Evolutionary conservation across 495 filamentous ascomycete species (phyloP).

Genomic region (Penicillium ucsense): DNA sequence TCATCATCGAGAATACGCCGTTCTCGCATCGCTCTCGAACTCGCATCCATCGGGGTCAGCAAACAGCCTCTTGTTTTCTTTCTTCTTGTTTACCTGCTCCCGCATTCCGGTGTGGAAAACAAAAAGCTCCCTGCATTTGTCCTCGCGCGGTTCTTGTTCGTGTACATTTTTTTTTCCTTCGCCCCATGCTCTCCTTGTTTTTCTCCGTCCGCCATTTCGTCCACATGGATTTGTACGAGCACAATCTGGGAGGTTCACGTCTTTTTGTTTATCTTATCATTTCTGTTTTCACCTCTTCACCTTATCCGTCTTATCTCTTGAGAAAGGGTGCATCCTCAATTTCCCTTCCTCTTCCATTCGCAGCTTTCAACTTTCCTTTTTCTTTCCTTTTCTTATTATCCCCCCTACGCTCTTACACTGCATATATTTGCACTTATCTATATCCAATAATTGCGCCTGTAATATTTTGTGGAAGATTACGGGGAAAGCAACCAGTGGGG

Average conservation of each 20-base stretch:
- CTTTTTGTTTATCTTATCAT: conserved; percentile 10
- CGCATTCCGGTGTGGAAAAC: no score
- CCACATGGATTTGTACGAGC: conserved; percentile 3
- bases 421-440: conserved; percentile 23
- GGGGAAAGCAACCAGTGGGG: not conserved
- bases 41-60: no score
- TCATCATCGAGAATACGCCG: no score
- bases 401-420: conserved; percentile 1
- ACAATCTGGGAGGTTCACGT: conserved; percentile 4
- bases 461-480: conserved; percentile 4
- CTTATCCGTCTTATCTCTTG: no score
- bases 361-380: conserved; percentile 9
- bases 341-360: conserved; percentile 6
- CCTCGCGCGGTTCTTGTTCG: not conserved
- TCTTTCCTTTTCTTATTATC: conserved; percentile 5
- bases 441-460: conserved; percentile 19
- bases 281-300: not conserved
- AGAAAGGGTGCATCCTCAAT: no score
- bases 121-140: no score
- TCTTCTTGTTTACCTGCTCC: no score
- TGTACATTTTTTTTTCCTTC: conserved; percentile 14
- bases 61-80: no score
- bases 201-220: conserved; percentile 6
- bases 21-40: no score
- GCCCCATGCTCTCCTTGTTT: not conserved